Conservation (phyloP, 148 eudicot species). For the Polygonum maritimum region DNA sequence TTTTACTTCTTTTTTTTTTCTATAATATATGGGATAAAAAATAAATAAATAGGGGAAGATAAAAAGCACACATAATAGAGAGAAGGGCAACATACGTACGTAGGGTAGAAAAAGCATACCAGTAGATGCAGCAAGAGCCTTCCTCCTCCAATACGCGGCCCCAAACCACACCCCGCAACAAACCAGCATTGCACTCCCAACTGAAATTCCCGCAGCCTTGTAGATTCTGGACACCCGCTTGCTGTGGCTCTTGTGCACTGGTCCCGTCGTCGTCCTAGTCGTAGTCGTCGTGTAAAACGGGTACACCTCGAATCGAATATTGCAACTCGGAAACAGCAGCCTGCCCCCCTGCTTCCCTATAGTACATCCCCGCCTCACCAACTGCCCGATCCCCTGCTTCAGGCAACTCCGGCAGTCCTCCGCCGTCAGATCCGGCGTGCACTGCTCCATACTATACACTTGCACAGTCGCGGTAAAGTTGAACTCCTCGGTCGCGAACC, state of each 20-base stretch:
- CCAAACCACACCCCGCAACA: neutral
- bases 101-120: neutral
- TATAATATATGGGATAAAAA: too few species aligned
- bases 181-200: neutral
- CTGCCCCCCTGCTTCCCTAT: neutral
- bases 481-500: neutral
- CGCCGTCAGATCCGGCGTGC: constrained; percentile 15
- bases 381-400: neutral
- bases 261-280: too few species aligned
- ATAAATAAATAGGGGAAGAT: too few species aligned
- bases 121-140: neutral
- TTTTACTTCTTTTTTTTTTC: too few species aligned
- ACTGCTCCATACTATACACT: constrained; percentile 16
- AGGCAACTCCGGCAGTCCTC: constrained; percentile 12
- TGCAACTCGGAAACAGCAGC: neutral
- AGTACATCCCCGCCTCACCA: neutral
- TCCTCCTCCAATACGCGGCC: neutral
- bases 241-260: neutral
- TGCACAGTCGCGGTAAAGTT: neutral
- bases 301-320: neutral
- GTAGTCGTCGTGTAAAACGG: neutral
- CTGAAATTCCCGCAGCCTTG: neutral
- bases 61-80: too few species aligned
- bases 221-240: neutral
- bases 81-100: too few species aligned